Base-by-base conservation (phyloP, 2,329 filamentous ascomycete species). In the Rhytidhysteron rufulum region DNA sequence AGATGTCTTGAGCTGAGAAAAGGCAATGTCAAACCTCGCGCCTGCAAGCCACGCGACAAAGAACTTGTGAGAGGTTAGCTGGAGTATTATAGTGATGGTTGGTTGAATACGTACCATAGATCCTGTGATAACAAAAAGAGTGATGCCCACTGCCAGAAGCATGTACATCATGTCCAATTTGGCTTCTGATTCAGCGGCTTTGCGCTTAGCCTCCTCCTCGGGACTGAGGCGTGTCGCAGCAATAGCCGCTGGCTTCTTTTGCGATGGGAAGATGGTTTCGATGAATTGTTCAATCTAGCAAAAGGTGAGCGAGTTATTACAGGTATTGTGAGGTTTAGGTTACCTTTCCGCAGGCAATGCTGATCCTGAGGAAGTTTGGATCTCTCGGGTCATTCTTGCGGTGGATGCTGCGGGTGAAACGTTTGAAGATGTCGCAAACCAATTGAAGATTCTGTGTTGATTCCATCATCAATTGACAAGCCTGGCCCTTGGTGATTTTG, bases 231-330 rank as follows among this genome's bases (percentile, higher is more conserved):
- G 54, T 49, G 54, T 55, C 35, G 45, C 45, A 38, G 57, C 50
- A 18, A 51, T 37, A 10, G 3, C 29, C 42, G 39, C 20, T 15
- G 85, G 82, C 32, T 86, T 78, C 48, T 86, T 82, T 66, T 95
- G 88, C 7, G 80, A 78, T 3, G 93, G 93, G 79, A 90, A 97
- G 53, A 97, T 82, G 4, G 82, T 83, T 67, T 97, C 91, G 62
- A 97, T 95, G 63, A 95, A 95, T 73, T 93, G 86, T 65, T 97
- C 90, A 50, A 95, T 87, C 86, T 93, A 55, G n/a, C n/a, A n/a
- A n/a, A n/a, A n/a, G n/a, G n/a, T n/a, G n/a, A n/a, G n/a, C n/a
- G n/a, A n/a, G n/a, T n/a, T n/a, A n/a, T n/a, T n/a, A n/a, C n/a
- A n/a, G n/a, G n/a, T n/a, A 9, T 20, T 16, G 30, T n/a, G 34